Base-by-base conservation (phyloP, 164 flowering plant genomes). In the Sextonia rubra region DNA sequence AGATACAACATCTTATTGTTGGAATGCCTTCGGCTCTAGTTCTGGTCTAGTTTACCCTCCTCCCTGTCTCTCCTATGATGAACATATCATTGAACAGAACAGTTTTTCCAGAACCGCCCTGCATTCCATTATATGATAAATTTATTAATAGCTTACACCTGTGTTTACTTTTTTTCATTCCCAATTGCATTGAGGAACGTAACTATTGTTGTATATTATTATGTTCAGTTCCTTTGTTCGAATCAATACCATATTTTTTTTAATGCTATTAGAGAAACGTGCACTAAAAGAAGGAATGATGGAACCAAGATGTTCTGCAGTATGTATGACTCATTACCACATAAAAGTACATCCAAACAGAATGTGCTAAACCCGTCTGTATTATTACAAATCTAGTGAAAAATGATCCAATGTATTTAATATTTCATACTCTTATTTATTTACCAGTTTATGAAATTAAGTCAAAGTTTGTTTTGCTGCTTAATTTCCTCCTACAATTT, bases 21-120 rank as follows among this genome's bases (percentile, higher is more conserved):
- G 96, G 98, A 69, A 89, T 71, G 96, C 94, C n/a, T 72, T 75
- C 37, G 98, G 97, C 23, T 81, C 83, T 27, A 81, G 78, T 71
- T 77, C 73, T 0, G 97, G 96, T 58, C 60, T 64, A 2, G 85
- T 91, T 26, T 67, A 75, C 29, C 99, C 98, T 0, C 81, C 83
- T 44, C 80, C 91, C 63, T 93, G 97, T 82, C 79, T 88, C 70
- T 67, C 85, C 3, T 71, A 72, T 27, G 47, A 24, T 64, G 79
- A 77, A 48, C 71, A 63, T 79, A 73, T 79, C 77, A 82, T 87
- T 24, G 29, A 76, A 58, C 82, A 73, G 71, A 81, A 72, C 11
- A 71, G 71, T 73, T 12, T 56, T 47, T 69, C 77, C 14, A 62
- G 26, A 58, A 63, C 60, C 6, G n/a, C 62, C 75, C 70, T 69